phyloP scores from a whole-genome alignment of 495 filamentous ascomycete genomes.

The Lophium mytilinum region DNA sequence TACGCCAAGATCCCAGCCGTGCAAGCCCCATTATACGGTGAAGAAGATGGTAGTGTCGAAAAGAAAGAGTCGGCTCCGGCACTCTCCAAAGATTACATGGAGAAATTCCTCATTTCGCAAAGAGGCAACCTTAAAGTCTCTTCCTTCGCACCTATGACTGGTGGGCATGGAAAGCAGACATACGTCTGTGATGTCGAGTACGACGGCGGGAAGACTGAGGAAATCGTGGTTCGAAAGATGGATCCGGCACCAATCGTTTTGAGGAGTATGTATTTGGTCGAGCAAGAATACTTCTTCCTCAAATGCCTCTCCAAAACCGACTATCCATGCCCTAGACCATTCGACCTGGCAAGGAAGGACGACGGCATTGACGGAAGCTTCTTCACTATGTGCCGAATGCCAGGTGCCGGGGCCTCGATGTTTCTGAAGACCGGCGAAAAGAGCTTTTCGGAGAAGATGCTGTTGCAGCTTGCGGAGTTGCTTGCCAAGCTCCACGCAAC shows the following conservation, averaged over 20 bases:
- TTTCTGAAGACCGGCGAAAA: not conserved
- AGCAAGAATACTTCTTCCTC: constrained; percentile 2
- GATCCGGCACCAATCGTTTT: not conserved
- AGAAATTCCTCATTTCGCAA: not conserved
- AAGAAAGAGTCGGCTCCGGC: not conserved
- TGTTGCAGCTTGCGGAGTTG: not conserved
- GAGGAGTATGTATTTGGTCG: not conserved
- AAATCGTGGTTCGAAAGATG: not conserved
- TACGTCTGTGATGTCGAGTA: not conserved
- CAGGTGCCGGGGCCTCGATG: not conserved
- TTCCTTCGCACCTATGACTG: not conserved
- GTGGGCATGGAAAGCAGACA: not conserved
- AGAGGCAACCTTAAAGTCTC: not conserved
- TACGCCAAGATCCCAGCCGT: not conserved
- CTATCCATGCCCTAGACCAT: not conserved
- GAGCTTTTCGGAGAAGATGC: constrained; percentile 1
- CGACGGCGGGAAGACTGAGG: not conserved
- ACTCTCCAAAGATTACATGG: not conserved
- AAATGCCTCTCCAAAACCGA: constrained; percentile 1
- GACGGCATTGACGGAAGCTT: not conserved
- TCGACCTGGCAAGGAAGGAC: not conserved
- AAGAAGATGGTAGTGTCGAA: not conserved
- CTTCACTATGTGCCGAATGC: not conserved
- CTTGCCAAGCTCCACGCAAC: not conserved
- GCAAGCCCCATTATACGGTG: not conserved